Evolutionary conservation across 345 rosid genomes (phyloP).

Genomic region (Eucalyptus fibrosa): DNA sequence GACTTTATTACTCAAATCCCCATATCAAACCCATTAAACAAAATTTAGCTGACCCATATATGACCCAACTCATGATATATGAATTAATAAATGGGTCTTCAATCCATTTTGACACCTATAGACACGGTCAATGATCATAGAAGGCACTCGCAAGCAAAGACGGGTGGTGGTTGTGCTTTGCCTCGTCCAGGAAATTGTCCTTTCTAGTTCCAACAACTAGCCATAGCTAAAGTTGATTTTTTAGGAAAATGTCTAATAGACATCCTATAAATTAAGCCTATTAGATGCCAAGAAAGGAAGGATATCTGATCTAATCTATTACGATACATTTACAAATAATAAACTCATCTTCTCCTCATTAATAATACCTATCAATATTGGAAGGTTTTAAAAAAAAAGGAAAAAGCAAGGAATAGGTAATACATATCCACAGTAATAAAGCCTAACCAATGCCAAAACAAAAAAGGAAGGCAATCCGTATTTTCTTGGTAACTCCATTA

Average conservation of each 20-base stretch:
- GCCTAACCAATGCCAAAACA: not conserved
- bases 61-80: not conserved
- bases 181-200: not conserved
- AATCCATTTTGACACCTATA: not conserved
- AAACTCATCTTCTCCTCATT: not conserved
- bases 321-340: not conserved
- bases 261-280: not conserved
- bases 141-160: not conserved
- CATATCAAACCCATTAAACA: not conserved
- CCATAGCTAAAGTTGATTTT: not conserved
- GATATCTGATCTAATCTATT: not conserved
- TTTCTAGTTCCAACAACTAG: not conserved
- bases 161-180: not conserved
- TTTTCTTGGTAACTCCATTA: not conserved
- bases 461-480: not conserved
- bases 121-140: too few relatives aligned
- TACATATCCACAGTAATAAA: not conserved
- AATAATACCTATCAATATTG: not conserved
- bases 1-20: not conserved
- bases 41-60: not conserved
- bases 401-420: not conserved
- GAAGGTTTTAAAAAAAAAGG: not conserved
- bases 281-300: not conserved
- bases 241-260: not conserved
- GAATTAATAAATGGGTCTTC: not conserved